These are phyloP conservation scores for Claviceps sp. DNA, from an alignment of 2,329 filamentous ascomycete species.

Conservation along the genomic window DNA sequence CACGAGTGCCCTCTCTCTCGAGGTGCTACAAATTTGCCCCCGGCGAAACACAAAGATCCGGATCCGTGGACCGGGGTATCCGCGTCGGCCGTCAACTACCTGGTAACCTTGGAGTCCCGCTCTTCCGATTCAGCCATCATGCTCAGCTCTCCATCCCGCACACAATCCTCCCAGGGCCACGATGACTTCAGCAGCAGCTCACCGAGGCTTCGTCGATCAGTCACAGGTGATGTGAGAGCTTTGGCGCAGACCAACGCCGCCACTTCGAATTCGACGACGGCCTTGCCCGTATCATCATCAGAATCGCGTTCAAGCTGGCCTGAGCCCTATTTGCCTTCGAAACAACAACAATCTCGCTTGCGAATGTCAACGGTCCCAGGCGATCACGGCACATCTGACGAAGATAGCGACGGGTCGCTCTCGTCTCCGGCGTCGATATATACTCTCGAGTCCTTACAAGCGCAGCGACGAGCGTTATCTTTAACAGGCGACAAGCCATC, in stretches of 20 bases:
- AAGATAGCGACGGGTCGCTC: not conserved
- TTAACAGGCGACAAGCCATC: slow-evolving; percentile 18
- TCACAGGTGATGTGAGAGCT: not conserved
- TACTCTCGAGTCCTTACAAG: slow-evolving; percentile 6
- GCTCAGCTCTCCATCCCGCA: slow-evolving; percentile 9
- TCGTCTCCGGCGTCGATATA: slow-evolving; percentile 11
- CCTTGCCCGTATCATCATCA: not conserved
- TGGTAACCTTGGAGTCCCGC: slow-evolving; percentile 7
- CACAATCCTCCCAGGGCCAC: slow-evolving; percentile 5
- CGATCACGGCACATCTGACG: not conserved
- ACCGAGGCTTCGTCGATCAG: slow-evolving; percentile 1
- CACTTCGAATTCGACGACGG: not conserved
- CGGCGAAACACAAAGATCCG: not conserved
- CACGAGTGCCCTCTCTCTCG: no score
- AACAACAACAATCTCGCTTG: slow-evolving; percentile 1
- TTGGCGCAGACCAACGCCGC: not conserved
- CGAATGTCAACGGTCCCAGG: not conserved
- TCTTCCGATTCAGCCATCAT: slow-evolving; percentile 10
- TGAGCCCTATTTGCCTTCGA: not conserved
- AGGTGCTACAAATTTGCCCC: not conserved
- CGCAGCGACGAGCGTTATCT: slow-evolving; percentile 14
- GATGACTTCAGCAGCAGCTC: slow-evolving; percentile 1
- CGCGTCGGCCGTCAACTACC: not conserved
- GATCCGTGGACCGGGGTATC: not conserved
- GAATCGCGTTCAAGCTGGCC: not conserved